phyloP scores from a whole-genome alignment of 345 rosid genomes.

The Punica granatum region DNA sequence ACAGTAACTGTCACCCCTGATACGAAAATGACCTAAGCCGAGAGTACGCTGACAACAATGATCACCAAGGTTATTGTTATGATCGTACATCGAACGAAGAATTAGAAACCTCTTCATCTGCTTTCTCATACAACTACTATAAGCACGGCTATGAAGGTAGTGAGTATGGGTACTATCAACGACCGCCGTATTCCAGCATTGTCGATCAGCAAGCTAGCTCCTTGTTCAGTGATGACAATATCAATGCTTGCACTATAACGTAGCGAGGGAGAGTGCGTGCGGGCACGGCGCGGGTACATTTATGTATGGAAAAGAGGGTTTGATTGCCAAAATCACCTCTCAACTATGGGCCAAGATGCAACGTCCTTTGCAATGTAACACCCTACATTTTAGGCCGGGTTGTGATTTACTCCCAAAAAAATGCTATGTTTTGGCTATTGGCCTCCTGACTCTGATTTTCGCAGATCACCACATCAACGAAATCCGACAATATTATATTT shows the following conservation, averaged over 20 bases:
- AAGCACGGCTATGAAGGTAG: conserved; percentile 40
- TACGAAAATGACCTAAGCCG: background rate
- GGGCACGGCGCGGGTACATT: too few species aligned
- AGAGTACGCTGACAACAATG: background rate
- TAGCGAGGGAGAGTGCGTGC: background rate
- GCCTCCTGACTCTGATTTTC: too few species aligned
- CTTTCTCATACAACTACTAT: conserved; percentile 42
- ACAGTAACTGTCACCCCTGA: background rate
- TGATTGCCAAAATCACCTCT: too few species aligned
- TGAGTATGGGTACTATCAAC: conserved; percentile 37
- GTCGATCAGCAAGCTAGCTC: conserved; percentile 31
- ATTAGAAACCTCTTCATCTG: background rate
- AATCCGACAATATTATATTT: too few species aligned
- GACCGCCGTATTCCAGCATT: conserved; percentile 14
- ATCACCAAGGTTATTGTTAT: background rate
- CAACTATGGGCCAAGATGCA: too few species aligned
- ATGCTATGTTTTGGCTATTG: too few species aligned
- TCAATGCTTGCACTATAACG: conserved; percentile 68
- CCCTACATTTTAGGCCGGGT: too few species aligned
- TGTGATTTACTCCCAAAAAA: too few species aligned
- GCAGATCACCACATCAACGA: too few species aligned
- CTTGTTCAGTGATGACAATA: conserved; percentile 71
- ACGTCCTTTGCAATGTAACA: too few species aligned
- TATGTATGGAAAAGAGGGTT: background rate
- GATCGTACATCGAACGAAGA: background rate